Base-by-base conservation (phyloP, 176 grass and related monocot species). In the Hordeum vulgare region DNA sequence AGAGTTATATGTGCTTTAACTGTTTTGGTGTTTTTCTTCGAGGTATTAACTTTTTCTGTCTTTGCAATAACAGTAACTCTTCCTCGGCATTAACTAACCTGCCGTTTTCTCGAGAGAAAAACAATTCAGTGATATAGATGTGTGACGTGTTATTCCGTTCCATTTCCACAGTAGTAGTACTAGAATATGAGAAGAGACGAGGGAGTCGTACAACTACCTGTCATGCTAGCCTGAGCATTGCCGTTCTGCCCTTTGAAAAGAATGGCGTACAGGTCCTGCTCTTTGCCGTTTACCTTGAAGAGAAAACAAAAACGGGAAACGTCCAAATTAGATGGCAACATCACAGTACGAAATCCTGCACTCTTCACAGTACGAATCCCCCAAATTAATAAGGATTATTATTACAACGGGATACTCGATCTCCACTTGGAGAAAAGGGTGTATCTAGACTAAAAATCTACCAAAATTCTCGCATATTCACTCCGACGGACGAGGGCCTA, bases 221-320 rank as follows among this genome's bases (percentile, higher is more conserved):
- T 54, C 71, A 80, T 62, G 40, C 75, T 70, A 53, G 74, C 47
- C 37, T 86, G 84, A 60, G 49, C 60, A 74, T 40, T 79, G 18
- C 89, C 89, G 40, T 82, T 86, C 67, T 83, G 80, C 7, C 75
- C 80, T 69, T 90, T 87, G 89, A 66, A 90, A 36, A 90, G 75
- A 74, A 90, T 86, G 28, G 40, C 66, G 68, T 90, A 84, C 80
- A 90, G 8, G 13, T 90, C 89, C 49, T 84, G 66, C 31, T 90
- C 89, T 87, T 87, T 90, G 9, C 51, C 61, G 20, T 70, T 84
- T 62, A 54, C 80, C 89, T 90, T 78, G 45, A 78, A 51, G 86
- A 51, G 1, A 3, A 20, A 78, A 14, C 12, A 26, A 74, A 59
- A 33, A 39, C 31, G 66, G 59, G 8, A 74, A 21, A 57, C 14